Conservation (phyloP, 805 yeast genomes). For the Ogataea kodamae region DNA sequence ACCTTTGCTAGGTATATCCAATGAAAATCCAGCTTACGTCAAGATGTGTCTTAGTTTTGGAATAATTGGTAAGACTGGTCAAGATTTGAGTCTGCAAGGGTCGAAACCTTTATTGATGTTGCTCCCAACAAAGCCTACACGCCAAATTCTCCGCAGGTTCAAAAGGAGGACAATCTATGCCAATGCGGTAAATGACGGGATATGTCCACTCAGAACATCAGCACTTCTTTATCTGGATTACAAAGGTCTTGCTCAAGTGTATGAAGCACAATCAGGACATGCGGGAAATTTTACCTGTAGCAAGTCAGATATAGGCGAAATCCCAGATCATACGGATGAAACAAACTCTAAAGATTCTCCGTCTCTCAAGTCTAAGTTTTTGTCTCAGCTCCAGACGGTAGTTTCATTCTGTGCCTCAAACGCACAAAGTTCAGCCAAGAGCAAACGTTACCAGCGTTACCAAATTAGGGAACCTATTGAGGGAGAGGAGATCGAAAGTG, state of each 20-base stretch:
- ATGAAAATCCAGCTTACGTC: slow-evolving; percentile 84
- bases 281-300: slow-evolving; percentile 6
- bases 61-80: slow-evolving; percentile 87
- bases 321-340: slow-evolving; percentile 29
- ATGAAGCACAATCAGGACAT: slow-evolving; percentile 21
- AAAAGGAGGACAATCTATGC: slow-evolving; percentile 79
- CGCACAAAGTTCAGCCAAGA: slow-evolving; percentile 19
- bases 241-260: slow-evolving; percentile 60
- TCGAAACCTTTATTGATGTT: slow-evolving; percentile 66
- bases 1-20: slow-evolving; percentile 82
- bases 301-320: slow-evolving; percentile 25
- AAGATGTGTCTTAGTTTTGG: slow-evolving; percentile 85
- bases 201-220: slow-evolving; percentile 89
- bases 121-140: slow-evolving; percentile 74
- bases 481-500: slow-evolving; percentile 6
- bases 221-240: slow-evolving; percentile 84
- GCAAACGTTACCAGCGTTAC: slow-evolving; percentile 28
- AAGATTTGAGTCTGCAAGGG: slow-evolving; percentile 70
- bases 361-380: slow-evolving; percentile 22
- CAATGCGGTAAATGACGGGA: slow-evolving; percentile 88
- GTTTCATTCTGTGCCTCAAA: slow-evolving; percentile 41
- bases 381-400: slow-evolving; percentile 44
- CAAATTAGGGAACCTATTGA: slow-evolving; percentile 25
- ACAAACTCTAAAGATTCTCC: slow-evolving; percentile 10
- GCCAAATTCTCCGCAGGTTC: slow-evolving; percentile 59